Conservation (phyloP, 139 green algal genomes). For the Protoeuglena noctilucae region DNA sequence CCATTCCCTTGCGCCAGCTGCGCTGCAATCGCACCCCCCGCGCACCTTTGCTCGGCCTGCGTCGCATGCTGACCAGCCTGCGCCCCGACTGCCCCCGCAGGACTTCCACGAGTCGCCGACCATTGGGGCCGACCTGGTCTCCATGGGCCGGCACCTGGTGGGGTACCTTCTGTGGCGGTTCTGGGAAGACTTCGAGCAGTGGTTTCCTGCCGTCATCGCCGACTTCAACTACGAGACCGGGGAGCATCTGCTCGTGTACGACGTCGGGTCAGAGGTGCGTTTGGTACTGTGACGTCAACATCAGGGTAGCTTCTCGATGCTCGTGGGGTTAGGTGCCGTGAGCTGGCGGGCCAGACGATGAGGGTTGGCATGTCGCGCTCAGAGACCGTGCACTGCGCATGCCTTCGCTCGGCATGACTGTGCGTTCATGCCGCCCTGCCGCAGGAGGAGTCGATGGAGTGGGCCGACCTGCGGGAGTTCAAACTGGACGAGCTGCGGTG, state of each 20-base stretch:
- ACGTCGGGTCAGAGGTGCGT: no score
- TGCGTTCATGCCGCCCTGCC: no score
- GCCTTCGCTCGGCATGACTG: no score
- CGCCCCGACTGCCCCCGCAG: not conserved
- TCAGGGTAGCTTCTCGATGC: no score
- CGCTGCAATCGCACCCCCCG: constrained; percentile 5
- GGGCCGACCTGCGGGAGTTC: constrained; percentile 19
- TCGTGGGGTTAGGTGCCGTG: no score
- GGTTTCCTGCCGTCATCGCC: constrained; percentile 22
- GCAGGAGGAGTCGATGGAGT: constrained; percentile 26
- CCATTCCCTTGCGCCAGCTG: not conserved
- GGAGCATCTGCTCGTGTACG: constrained; percentile 26
- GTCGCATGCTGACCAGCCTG: not conserved
- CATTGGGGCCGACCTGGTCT: constrained; percentile 8
- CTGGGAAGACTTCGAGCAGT: constrained; percentile 29
- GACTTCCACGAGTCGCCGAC: not conserved
- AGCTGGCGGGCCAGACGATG: no score
- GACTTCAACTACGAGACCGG: constrained; percentile 9
- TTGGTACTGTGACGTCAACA: no score
- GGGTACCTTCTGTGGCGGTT: constrained; percentile 21
- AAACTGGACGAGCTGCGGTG: constrained; percentile 14
- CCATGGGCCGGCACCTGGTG: constrained; percentile 10
- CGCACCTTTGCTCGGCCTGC: constrained; percentile 2
- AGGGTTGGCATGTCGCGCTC: no score
- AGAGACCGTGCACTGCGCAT: no score